These are phyloP conservation scores for Backusella psychrophila DNA, from an alignment of 192 early-diverging fungal genomes.

Conservation along the genomic window DNA sequence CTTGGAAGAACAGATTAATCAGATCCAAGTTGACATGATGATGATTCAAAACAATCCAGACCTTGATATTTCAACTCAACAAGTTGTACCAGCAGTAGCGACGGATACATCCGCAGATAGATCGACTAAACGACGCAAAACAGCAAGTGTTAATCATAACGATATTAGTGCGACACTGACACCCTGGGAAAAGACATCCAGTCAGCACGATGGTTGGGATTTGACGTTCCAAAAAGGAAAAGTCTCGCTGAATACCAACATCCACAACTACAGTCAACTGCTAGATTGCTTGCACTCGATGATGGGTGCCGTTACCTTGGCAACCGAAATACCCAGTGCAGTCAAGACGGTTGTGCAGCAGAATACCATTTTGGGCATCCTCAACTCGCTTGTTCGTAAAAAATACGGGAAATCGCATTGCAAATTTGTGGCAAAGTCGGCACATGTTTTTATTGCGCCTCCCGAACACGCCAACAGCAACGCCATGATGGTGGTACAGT, in stretches of 20 bases:
- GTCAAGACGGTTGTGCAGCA: not conserved
- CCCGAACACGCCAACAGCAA: not conserved
- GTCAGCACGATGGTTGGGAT: not conserved
- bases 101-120: not conserved
- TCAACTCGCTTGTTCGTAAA: not conserved
- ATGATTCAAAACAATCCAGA: not conserved
- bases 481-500: not conserved
- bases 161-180: not conserved
- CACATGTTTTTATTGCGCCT: not conserved
- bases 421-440: not conserved
- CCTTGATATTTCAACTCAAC: not conserved
- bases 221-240: conserved; percentile 13
- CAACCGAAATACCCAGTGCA: not conserved
- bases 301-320: not conserved
- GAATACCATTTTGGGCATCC: not conserved
- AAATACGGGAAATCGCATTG: conserved; percentile 9
- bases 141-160: not conserved
- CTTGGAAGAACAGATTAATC: not conserved
- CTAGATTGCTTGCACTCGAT: not conserved
- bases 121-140: not conserved
- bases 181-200: not conserved
- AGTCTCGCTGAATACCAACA: conserved; percentile 2
- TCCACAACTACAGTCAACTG: conserved; percentile 3
- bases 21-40: not conserved
- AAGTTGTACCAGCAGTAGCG: not conserved